phyloP scores from a whole-genome alignment of 495 filamentous ascomycete species.

The Lasiosphaeris hirsuta region DNA sequence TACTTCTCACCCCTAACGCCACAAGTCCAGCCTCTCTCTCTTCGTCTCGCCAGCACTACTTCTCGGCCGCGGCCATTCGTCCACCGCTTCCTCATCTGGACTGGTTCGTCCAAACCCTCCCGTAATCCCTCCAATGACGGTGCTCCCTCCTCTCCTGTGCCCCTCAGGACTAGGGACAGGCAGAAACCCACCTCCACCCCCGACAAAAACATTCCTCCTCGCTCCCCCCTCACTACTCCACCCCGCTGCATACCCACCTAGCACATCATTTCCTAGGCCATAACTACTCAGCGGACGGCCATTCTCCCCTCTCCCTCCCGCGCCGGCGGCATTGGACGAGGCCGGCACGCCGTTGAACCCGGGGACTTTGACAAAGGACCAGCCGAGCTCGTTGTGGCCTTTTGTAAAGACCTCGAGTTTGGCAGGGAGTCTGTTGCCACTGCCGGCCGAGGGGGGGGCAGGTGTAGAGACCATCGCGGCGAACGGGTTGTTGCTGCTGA shows the following conservation, averaged over 20 bases:
- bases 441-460: background rate
- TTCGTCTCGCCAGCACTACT: slow-evolving; percentile 40
- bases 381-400: slow-evolving; percentile 74
- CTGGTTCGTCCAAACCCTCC: background rate
- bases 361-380: slow-evolving; percentile 62
- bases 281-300: slow-evolving; percentile 49
- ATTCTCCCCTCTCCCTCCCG: slow-evolving; percentile 11
- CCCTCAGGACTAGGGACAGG: slow-evolving; percentile 58
- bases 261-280: slow-evolving; percentile 41
- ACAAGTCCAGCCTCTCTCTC: slow-evolving; percentile 43
- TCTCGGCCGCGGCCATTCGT: slow-evolving; percentile 42
- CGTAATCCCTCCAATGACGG: slow-evolving; percentile 6
- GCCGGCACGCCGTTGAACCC: background rate
- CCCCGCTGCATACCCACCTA: slow-evolving; percentile 31
- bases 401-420: slow-evolving; percentile 82
- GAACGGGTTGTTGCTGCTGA: slow-evolving; percentile 54
- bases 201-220: slow-evolving; percentile 49
- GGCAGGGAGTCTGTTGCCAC: slow-evolving; percentile 50
- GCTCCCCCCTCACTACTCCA: slow-evolving; percentile 42
- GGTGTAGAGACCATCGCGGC: slow-evolving; percentile 33
- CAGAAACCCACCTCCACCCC: slow-evolving; percentile 78
- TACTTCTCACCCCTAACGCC: slow-evolving; percentile 30
- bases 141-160: background rate
- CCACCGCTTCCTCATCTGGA: slow-evolving; percentile 18
- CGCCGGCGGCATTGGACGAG: background rate